Evolutionary conservation across 139 green algal species (phyloP).

Genomic region (Pleodorina starrii): DNA sequence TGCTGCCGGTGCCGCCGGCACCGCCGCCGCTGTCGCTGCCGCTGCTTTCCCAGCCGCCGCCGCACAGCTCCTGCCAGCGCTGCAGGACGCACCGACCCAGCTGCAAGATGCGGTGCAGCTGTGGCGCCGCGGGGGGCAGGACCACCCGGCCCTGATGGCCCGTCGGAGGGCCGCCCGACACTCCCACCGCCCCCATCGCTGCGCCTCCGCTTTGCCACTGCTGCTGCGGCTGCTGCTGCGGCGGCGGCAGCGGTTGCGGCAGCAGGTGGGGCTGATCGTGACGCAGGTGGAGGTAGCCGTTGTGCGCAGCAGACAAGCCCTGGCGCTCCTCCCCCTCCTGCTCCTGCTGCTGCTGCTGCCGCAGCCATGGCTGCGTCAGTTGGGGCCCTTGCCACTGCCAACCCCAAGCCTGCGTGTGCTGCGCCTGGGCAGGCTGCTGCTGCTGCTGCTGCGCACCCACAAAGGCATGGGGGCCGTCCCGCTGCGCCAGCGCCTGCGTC

Average conservation of each 20-base stretch:
- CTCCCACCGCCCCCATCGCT: too few species aligned
- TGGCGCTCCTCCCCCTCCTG: too few species aligned
- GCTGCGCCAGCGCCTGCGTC: too few species aligned
- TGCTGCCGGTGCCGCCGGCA: background rate
- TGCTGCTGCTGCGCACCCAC: background rate
- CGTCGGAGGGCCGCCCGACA: background rate
- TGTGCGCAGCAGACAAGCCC: too few species aligned
- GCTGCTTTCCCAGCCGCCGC: background rate
- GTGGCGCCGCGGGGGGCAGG: background rate
- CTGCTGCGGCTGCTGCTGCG: too few species aligned
- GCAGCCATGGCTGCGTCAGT: background rate
- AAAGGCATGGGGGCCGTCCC: too few species aligned
- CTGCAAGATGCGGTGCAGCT: background rate
- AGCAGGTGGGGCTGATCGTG: too few species aligned
- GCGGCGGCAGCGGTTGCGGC: too few species aligned
- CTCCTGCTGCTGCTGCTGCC: too few species aligned
- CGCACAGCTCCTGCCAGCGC: conserved; percentile 40
- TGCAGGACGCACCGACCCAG: conserved; percentile 7
- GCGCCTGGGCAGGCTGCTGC: background rate
- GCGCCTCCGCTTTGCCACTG: too few species aligned
- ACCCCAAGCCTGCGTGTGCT: background rate
- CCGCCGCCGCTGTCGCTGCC: background rate
- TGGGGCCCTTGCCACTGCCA: background rate
- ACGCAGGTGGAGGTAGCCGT: too few species aligned
- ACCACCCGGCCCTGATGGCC: background rate